phyloP scores from a whole-genome alignment of 2,329 filamentous ascomycete species.

The Calonectria hongkongensis region DNA sequence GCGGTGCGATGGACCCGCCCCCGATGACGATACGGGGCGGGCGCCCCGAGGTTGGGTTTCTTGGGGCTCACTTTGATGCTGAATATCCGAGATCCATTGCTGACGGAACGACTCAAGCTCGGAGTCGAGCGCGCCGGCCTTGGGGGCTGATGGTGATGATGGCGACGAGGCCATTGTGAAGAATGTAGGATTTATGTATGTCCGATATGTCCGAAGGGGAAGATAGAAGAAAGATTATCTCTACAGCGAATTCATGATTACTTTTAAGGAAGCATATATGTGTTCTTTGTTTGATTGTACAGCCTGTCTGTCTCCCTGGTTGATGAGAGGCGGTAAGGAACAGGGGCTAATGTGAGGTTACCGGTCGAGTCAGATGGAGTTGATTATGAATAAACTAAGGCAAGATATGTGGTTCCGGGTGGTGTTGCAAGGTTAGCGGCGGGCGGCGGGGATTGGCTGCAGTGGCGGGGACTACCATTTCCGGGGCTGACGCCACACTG shows the following conservation, averaged over 20 bases:
- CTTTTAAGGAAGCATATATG: constrained; percentile 32
- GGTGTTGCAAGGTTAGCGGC: constrained; percentile 49
- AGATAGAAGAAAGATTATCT: constrained; percentile 13
- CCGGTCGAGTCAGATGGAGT: constrained; percentile 48
- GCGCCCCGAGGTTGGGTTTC: constrained; percentile 37
- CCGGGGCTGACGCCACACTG: neutral
- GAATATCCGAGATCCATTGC: constrained; percentile 90
- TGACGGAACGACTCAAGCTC: constrained; percentile 91
- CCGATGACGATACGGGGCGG: constrained; percentile 47
- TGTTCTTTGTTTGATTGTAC: constrained; percentile 25
- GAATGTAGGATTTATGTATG: constrained; percentile 14
- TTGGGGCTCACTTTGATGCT: constrained; percentile 59
- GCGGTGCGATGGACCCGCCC: constrained; percentile 32
- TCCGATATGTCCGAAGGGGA: constrained; percentile 45
- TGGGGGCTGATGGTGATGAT: constrained; percentile 30
- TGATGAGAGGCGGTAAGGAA: constrained; percentile 14
- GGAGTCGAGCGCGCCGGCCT: constrained; percentile 69
- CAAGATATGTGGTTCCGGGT: constrained; percentile 41
- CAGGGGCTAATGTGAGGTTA: constrained; percentile 6
- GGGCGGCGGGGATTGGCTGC: constrained; percentile 43
- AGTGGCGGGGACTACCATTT: constrained; percentile 2
- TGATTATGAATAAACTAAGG: constrained; percentile 28
- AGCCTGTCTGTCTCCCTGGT: neutral
- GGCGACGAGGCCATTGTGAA: constrained; percentile 33
- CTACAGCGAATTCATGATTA: constrained; percentile 51